phyloP scores from a whole-genome alignment of 2,329 filamentous ascomycete species.

The Beauveria varroae region DNA sequence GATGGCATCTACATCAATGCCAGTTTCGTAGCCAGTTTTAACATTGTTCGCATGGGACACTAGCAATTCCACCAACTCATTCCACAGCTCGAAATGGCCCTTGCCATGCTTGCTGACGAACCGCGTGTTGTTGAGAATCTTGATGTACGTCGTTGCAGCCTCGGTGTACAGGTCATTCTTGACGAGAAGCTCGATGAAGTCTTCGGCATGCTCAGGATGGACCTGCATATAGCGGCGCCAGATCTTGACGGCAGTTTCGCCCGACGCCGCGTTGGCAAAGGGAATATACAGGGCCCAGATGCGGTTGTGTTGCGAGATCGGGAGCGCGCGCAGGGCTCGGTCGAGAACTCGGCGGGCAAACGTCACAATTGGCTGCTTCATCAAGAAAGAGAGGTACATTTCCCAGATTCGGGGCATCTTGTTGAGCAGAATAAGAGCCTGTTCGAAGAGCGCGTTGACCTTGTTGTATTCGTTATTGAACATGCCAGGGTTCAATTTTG shows the following conservation, averaged over 20 bases:
- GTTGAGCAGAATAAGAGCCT: constrained; percentile 85
- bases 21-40: constrained; percentile 69
- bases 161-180: constrained; percentile 82
- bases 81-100: constrained; percentile 95
- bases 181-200: constrained; percentile 84
- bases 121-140: constrained; percentile 80
- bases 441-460: constrained; percentile 90
- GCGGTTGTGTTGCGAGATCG: constrained; percentile 89
- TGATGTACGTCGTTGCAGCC: constrained; percentile 84
- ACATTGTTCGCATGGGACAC: constrained; percentile 86
- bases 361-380: constrained; percentile 87
- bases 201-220: constrained; percentile 89
- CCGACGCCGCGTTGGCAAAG: constrained; percentile 85
- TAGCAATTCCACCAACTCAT: constrained; percentile 90
- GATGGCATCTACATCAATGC: constrained; percentile 86
- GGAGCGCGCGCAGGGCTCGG: constrained; percentile 80
- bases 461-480: constrained; percentile 80
- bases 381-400: constrained; percentile 87
- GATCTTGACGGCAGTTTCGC: constrained; percentile 83
- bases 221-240: constrained; percentile 97
- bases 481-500: constrained; percentile 73
- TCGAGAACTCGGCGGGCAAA: constrained; percentile 84
- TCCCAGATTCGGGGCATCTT: constrained; percentile 99
- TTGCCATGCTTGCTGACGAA: constrained; percentile 93
- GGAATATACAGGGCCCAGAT: constrained; percentile 89